Evolutionary conservation across 495 filamentous ascomycete genomes (phyloP), one percentile per base, ranked within the genome.

Genomic region (Penicillium verhagenii): DNA sequence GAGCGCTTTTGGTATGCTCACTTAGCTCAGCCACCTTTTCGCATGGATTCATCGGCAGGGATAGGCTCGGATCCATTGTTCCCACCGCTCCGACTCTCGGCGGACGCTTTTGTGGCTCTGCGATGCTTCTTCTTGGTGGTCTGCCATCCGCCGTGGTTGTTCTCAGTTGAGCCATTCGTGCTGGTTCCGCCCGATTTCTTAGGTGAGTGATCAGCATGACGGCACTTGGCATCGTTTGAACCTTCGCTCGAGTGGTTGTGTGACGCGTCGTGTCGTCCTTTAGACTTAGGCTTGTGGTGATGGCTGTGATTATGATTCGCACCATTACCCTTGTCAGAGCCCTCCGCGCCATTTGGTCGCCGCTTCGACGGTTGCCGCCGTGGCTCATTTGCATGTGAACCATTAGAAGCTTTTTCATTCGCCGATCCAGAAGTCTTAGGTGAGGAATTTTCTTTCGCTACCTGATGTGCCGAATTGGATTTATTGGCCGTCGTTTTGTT

Each of bases 251-350:
- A 43, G 16, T 33, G 16, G 48, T 62, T 53, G 19, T 68, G 54
- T 35, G 63, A 47, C 21, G 56, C 35, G 55, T 74, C 72, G 26
- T 76, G 69, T 19, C 68, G 66, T 43, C 57, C 54, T 54, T 69
- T 74, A 16, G 67, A 35, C 37, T 72, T 71, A 20, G 59, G 14
- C 51, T 76, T 73, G 16, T 39, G 37, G 20, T 28, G 20, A 29
- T 46, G 46, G n/a, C 23, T 29, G 14, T 50, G 46, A 18, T 51
- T 47, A 38, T 60, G 68, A 21, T 57, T 56, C 25, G 54, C 54
- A 29, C 74, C 72, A 50, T 78, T 78, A 13, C 42, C 43, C 57
- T 74, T 76, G 13, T 78, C 75, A 3, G 61, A 57, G 2, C 50
- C 6, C 24, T 76, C 72, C 10, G 56, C 46, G 33, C 69, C 71